Base-by-base conservation (phyloP, 2,329 filamentous ascomycete species). In the Colletotrichum sp. region DNA sequence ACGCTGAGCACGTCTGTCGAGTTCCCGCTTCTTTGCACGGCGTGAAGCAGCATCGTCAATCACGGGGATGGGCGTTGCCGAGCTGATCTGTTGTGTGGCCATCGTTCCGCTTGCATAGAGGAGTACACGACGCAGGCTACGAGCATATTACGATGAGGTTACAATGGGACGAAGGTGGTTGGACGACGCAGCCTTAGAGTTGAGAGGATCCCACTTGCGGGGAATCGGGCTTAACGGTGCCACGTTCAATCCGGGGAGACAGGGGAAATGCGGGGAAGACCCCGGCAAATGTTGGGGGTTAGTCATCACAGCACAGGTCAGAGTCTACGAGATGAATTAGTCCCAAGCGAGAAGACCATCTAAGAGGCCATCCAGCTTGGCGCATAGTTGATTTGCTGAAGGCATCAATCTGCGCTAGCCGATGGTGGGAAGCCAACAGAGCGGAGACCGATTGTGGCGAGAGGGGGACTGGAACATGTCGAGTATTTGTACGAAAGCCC, bases 1-100 rank as follows among this genome's bases (percentile, higher is more conserved):
- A 3, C 80, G 78, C 66, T 83, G 81, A 1, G 80, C 79, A 30
- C 79, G 80, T 63, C 81, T 78, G 64, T 82, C 82, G 6, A 83
- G 78, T 32, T 83, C 81, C 8, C 81, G 69, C 71, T 83, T 83
- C 77, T 82, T 82, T 18, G 66, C 44, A 26, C 75, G 69, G 4
- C 69, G 68, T 6, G 63, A 34, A 1, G 62, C 34, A 6, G 28
- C 52, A 28, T 75, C 44, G 1, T 77, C 48, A 5, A 32, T 52
- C 3, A 32, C 67, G 22, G 24, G 15, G 4, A 26, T 10, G 0
- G 30, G 22, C 12, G 30, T 12, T 52, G 18, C 28, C 15, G 24
- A 44, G 3, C 18, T 32, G 52, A 32, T 22, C 5, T 60, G 44
- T 32, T 36, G 32, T 16, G n/a, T 64, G 7, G 44, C n/a, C 44